phyloP scores from a whole-genome alignment of 2,329 filamentous ascomycete genomes.

The Blastomyces percursus region DNA sequence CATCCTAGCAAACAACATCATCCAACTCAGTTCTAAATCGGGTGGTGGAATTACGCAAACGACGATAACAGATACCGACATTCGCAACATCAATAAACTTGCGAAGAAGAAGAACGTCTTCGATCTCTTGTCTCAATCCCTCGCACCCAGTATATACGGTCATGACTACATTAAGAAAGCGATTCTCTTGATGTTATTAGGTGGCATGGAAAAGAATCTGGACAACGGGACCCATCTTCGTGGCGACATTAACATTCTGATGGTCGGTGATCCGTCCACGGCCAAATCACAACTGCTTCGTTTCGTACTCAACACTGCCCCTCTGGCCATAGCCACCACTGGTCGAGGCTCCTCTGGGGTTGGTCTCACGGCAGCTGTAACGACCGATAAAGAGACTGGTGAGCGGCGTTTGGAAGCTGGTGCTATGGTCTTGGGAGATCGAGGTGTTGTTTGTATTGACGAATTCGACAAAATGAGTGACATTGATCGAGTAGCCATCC shows the following conservation, averaged over 20 bases:
- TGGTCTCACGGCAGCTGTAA: conserved; percentile 93
- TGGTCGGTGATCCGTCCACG: conserved; percentile 97
- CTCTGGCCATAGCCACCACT: conserved; percentile 91
- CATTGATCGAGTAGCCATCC: conserved; percentile 92
- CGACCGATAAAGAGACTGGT: conserved; percentile 92
- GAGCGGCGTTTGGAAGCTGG: conserved; percentile 90
- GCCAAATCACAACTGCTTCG: conserved; percentile 96
- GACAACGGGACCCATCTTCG: conserved; percentile 96
- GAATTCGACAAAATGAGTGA: conserved; percentile 99
- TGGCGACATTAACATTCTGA: conserved; percentile 97
- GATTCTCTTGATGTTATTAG: conserved; percentile 85
- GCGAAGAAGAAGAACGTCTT: conserved; percentile 91
- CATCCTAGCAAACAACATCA: conserved; percentile 87
- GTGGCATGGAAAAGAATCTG: conserved; percentile 96
- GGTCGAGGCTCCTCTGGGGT: conserved; percentile 95
- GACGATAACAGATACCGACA: conserved; percentile 89
- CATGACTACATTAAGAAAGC: conserved; percentile 98
- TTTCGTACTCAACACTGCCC: conserved; percentile 94
- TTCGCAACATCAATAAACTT: conserved; percentile 97
- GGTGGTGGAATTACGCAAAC: conserved; percentile 87
- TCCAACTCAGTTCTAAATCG: conserved; percentile 88
- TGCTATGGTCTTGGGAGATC: conserved; percentile 96
- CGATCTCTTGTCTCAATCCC: conserved; percentile 80
- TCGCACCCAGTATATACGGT: conserved; percentile 92
- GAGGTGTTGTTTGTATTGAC: conserved; percentile 96